Evolutionary conservation across 1,284 basidiomycete genomes (phyloP).

Genomic region (Spongiforma sp.): DNA sequence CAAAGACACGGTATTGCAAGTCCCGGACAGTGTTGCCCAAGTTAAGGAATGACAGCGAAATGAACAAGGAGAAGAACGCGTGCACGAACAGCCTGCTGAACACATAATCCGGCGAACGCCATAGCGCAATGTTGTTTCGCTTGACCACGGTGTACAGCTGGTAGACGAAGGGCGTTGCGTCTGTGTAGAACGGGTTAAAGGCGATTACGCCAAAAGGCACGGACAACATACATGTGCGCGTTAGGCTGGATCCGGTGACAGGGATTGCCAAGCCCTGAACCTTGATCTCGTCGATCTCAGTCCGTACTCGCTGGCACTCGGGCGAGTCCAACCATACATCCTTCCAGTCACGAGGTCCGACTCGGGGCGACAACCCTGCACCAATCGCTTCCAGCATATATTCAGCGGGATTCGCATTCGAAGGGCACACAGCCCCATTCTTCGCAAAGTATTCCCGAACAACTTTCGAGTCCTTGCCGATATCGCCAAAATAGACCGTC

Average conservation of each 20-base stretch:
- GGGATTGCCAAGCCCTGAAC: conserved; percentile 45
- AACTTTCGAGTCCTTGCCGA: conserved; percentile 66
- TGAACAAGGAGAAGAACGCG: conserved; percentile 77
- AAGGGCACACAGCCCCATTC: conserved; percentile 65
- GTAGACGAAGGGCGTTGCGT: conserved; percentile 79
- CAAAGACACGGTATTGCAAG: conserved; percentile 87
- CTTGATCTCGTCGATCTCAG: conserved; percentile 54
- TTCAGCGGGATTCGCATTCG: conserved; percentile 65
- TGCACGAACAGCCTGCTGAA: conserved; percentile 86
- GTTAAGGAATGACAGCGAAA: conserved; percentile 86
- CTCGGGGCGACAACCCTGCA: conserved; percentile 67
- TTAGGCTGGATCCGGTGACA: conserved; percentile 43
- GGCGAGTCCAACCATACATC: conserved; percentile 71
- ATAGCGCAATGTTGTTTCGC: conserved; percentile 80
- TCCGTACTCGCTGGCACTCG: conserved; percentile 45
- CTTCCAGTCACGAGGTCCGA: conserved; percentile 79
- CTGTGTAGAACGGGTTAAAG: too few species aligned
- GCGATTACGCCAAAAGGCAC: neutral
- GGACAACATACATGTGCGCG: conserved; percentile 51
- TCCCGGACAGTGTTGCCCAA: conserved; percentile 69
- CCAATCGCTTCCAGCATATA: conserved; percentile 79
- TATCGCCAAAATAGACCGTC: conserved; percentile 82
- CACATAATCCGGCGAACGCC: conserved; percentile 84
- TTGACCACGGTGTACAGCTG: conserved; percentile 79
- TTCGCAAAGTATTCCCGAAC: conserved; percentile 74